Evolutionary conservation across 2,329 filamentous ascomycete species (phyloP).

Genomic region (Teratosphaeria nubilosa): DNA sequence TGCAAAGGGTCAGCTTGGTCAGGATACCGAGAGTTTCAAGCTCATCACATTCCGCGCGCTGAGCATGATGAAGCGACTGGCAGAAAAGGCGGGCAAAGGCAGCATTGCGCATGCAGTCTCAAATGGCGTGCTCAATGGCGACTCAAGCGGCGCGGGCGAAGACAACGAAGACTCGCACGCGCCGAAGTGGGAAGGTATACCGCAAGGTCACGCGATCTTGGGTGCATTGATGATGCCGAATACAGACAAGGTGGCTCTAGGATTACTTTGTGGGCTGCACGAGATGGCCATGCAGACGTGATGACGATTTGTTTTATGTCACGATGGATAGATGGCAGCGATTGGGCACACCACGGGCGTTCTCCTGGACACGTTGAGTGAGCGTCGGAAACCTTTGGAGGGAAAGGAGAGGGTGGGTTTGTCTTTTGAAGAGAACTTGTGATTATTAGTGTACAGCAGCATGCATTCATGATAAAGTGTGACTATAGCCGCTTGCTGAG

Average conservation of each 20-base stretch:
- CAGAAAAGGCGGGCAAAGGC: slow-evolving; percentile 31
- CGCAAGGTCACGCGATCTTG: slow-evolving; percentile 36
- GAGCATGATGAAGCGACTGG: slow-evolving; percentile 37
- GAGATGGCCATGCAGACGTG: slow-evolving; percentile 24
- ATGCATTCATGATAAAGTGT: neutral
- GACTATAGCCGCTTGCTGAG: neutral
- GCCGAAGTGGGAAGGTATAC: slow-evolving; percentile 34
- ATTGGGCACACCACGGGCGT: neutral
- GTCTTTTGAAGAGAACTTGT: neutral
- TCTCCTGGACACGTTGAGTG: neutral
- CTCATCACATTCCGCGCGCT: slow-evolving; percentile 35
- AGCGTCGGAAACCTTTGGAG: neutral
- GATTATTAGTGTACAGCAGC: neutral
- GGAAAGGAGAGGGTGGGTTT: neutral
- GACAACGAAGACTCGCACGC: neutral
- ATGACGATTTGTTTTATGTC: neutral
- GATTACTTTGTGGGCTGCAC: slow-evolving; percentile 29
- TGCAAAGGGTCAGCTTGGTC: slow-evolving; percentile 13
- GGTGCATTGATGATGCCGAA: slow-evolving; percentile 36
- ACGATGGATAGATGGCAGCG: neutral
- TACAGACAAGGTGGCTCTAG: slow-evolving; percentile 34
- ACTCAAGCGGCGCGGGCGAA: slow-evolving; percentile 5
- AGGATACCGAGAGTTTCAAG: slow-evolving; percentile 23
- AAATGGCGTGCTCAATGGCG: slow-evolving; percentile 7
- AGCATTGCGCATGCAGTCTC: slow-evolving; percentile 3